These are phyloP conservation scores for Penicillium sp. DNA, from an alignment of 2,329 filamentous ascomycete genomes.

Conservation along the genomic window DNA sequence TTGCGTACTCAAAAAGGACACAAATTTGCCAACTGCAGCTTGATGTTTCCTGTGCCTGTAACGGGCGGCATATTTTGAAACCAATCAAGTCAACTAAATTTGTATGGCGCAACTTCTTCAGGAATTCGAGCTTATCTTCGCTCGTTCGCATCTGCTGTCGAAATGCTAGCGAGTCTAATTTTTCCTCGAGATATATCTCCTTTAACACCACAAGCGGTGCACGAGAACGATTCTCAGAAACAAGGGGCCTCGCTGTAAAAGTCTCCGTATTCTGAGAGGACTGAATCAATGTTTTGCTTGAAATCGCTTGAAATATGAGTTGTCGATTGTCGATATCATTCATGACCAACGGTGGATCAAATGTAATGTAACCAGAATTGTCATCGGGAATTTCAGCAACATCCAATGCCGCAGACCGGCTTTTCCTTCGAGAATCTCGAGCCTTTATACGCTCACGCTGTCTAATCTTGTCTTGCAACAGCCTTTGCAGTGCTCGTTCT, in stretches of 20 bases:
- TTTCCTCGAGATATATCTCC: conserved; percentile 59
- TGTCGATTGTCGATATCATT: conserved; percentile 61
- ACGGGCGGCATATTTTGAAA: conserved; percentile 66
- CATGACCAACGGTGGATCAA: conserved; percentile 48
- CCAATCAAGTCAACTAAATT: conserved; percentile 77
- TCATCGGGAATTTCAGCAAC: conserved; percentile 29
- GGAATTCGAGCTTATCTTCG: conserved; percentile 69
- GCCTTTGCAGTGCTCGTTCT: conserved; percentile 35
- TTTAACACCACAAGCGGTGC: conserved; percentile 69
- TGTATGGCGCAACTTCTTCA: conserved; percentile 71
- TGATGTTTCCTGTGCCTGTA: conserved; percentile 36
- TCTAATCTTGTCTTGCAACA: conserved; percentile 37
- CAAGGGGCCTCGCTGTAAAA: conserved; percentile 66
- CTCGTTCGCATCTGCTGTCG: conserved; percentile 73
- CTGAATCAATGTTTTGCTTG: conserved; percentile 63
- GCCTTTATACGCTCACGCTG: conserved; percentile 36
- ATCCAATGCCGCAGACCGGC: conserved; percentile 31
- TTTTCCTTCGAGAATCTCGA: conserved; percentile 35
- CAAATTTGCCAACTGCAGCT: conserved; percentile 64
- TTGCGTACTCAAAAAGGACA: conserved; percentile 70
- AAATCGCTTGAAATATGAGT: conserved; percentile 66
- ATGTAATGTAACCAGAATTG: conserved; percentile 35
- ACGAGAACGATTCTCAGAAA: conserved; percentile 52
- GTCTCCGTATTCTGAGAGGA: conserved; percentile 62
- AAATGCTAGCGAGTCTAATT: conserved; percentile 59